These are phyloP conservation scores for Thinopyrum elongatum DNA, from an alignment of 176 grass and related monocot genomes.

Conservation along the genomic window DNA sequence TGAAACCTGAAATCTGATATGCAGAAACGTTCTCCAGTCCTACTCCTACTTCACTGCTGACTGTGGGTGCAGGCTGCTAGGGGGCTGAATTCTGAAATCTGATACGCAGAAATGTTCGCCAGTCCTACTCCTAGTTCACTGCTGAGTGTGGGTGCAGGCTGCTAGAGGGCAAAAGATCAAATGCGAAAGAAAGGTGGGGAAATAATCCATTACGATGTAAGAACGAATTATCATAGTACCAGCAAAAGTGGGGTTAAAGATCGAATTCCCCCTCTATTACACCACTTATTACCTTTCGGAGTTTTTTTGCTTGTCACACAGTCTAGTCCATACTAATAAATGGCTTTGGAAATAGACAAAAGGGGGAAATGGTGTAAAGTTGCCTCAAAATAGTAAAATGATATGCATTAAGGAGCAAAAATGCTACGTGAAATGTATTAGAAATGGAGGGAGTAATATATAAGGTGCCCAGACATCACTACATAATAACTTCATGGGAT, in stretches of 20 bases:
- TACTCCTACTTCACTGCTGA: neutral
- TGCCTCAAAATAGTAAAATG: neutral
- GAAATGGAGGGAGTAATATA: neutral
- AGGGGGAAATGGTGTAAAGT: neutral
- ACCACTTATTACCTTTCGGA: neutral
- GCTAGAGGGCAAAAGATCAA: neutral
- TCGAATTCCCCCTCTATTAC: neutral
- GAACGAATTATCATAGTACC: neutral
- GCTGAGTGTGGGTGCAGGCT: too few species aligned
- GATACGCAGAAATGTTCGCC: neutral
- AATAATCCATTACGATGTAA: neutral
- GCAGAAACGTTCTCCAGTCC: neutral
- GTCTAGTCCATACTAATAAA: neutral
- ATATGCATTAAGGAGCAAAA: neutral
- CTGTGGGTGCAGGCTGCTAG: too few species aligned
- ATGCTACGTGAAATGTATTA: too few species aligned
- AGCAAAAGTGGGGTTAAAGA: neutral
- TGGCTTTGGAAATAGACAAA: neutral
- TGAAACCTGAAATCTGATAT: neutral
- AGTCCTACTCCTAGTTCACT: neutral
- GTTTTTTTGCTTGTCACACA: neutral
- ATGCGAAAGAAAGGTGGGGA: neutral
- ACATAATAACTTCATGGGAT: slow-evolving; percentile 6
- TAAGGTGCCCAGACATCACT: neutral
- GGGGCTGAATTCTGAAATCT: too few species aligned